Percentiles rank a stretch among this genome's conserved stretches.
These are phyloP conservation scores for Candida sakaeoensis DNA, from an alignment of 805 yeast genomes.

Conservation along the genomic window DNA sequence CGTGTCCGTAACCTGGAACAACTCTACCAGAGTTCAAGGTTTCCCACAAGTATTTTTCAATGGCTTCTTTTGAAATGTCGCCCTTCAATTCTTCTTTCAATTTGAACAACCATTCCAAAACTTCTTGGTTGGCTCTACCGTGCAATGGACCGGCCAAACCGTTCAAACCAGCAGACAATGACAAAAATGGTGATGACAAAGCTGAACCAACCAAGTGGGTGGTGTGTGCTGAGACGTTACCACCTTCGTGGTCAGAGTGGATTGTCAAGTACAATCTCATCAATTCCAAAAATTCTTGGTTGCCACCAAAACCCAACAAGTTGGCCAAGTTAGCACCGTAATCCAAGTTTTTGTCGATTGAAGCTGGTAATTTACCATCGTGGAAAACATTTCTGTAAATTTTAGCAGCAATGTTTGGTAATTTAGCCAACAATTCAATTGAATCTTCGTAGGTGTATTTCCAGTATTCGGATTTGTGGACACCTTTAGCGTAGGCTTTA, in stretches of 20 bases:
- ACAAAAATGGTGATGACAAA: slow-evolving; percentile 68
- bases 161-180: slow-evolving; percentile 74
- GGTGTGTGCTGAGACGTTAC: slow-evolving; percentile 78
- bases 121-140: slow-evolving; percentile 85
- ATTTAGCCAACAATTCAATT: slow-evolving; percentile 63
- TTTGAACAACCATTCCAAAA: slow-evolving; percentile 65
- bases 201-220: slow-evolving; percentile 84
- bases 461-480: slow-evolving; percentile 71
- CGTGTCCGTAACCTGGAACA: slow-evolving; percentile 87
- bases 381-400: slow-evolving; percentile 62
- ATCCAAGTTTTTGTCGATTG: slow-evolving; percentile 51
- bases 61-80: slow-evolving; percentile 47
- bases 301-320: slow-evolving; percentile 56
- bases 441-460: slow-evolving; percentile 71
- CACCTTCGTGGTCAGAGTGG: slow-evolving; percentile 83
- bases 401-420: slow-evolving; percentile 72
- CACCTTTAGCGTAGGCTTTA: slow-evolving; percentile 66
- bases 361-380: slow-evolving; percentile 54
- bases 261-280: slow-evolving; percentile 70
- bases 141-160: slow-evolving; percentile 87
- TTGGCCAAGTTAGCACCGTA: slow-evolving; percentile 71
- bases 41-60: slow-evolving; percentile 68
- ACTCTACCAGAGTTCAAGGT: slow-evolving; percentile 71
- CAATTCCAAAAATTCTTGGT: slow-evolving; percentile 61
- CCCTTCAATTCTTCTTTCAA: slow-evolving; percentile 67